Conservation (phyloP, 805 yeast species). For the Yamadazyma sp. region DNA sequence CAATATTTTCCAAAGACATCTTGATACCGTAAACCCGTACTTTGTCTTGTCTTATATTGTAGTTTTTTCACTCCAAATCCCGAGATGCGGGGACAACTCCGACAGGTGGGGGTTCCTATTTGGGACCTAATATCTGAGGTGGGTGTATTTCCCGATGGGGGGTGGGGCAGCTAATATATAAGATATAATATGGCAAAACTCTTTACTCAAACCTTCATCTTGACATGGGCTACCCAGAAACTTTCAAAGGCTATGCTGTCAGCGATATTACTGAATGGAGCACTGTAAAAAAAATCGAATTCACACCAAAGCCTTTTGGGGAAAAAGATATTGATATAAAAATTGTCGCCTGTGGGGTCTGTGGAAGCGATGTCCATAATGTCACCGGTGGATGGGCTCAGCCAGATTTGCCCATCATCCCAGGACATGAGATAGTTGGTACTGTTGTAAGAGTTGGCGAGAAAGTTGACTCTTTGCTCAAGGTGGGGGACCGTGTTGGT, state of each 20-base stretch:
- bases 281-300: slow-evolving; percentile 27
- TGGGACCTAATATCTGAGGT: neutral
- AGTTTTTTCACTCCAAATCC: neutral
- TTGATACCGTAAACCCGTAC: no score
- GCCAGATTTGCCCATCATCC: slow-evolving; percentile 36
- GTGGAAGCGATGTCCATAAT: slow-evolving; percentile 60
- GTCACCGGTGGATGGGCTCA: slow-evolving; percentile 53
- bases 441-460: slow-evolving; percentile 58
- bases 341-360: slow-evolving; percentile 61
- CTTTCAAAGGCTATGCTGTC: slow-evolving; percentile 33
- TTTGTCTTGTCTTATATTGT: neutral
- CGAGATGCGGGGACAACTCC: neutral
- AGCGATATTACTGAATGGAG: slow-evolving; percentile 26
- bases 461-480: slow-evolving; percentile 42
- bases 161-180: neutral
- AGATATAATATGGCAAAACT: no score
- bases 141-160: neutral
- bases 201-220: no score
- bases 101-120: slow-evolving; percentile 2
- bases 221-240: slow-evolving; percentile 20
- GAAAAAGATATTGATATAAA: slow-evolving; percentile 52
- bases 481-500: slow-evolving; percentile 76
- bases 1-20: slow-evolving; percentile 10
- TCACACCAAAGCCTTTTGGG: slow-evolving; percentile 23
- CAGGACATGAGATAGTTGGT: slow-evolving; percentile 69